Evolutionary conservation across 768 basidiomycete genomes (phyloP).

Genomic region (Lentinula guzmanii): DNA sequence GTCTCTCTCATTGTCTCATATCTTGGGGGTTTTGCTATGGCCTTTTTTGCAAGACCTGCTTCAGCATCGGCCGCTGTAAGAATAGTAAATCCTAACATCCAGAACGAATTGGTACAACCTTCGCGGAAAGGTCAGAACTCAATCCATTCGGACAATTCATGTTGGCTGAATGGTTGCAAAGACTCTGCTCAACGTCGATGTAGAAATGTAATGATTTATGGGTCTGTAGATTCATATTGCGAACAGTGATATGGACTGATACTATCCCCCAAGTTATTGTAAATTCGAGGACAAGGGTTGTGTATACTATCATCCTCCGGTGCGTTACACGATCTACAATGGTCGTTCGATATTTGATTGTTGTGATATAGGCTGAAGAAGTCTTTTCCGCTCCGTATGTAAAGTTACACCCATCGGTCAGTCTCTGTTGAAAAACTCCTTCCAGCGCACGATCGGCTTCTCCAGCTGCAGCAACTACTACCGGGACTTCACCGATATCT

Average conservation of each 20-base stretch:
- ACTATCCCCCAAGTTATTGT: slow-evolving; percentile 50
- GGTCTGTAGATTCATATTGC: slow-evolving; percentile 38
- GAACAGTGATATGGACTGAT: neutral
- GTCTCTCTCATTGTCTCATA: neutral
- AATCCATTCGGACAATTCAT: slow-evolving; percentile 6
- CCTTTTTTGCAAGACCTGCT: slow-evolving; percentile 63
- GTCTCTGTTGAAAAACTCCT: neutral
- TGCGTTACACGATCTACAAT: slow-evolving; percentile 22
- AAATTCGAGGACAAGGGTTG: slow-evolving; percentile 86
- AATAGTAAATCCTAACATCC: slow-evolving; percentile 59
- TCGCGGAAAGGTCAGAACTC: slow-evolving; percentile 51
- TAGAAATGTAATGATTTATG: slow-evolving; percentile 87
- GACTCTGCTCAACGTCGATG: slow-evolving; percentile 77
- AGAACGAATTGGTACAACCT: slow-evolving; percentile 34
- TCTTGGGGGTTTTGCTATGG: slow-evolving; percentile 34
- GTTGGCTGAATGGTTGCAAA: slow-evolving; percentile 18
- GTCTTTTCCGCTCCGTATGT: slow-evolving; percentile 24
- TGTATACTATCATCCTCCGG: slow-evolving; percentile 74
- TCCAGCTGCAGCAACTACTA: slow-evolving; percentile 21
- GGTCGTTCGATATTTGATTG: neutral
- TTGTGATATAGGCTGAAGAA: slow-evolving; percentile 16
- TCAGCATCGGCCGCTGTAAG: slow-evolving; percentile 58
- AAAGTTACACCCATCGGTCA: neutral
- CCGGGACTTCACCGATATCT: slow-evolving; percentile 29
- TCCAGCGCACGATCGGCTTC: slow-evolving; percentile 38